Evolutionary conservation across 257 asterid species (phyloP), one percentile per base, ranked within the genome.

Genomic region (Buddleja alternifolia): DNA sequence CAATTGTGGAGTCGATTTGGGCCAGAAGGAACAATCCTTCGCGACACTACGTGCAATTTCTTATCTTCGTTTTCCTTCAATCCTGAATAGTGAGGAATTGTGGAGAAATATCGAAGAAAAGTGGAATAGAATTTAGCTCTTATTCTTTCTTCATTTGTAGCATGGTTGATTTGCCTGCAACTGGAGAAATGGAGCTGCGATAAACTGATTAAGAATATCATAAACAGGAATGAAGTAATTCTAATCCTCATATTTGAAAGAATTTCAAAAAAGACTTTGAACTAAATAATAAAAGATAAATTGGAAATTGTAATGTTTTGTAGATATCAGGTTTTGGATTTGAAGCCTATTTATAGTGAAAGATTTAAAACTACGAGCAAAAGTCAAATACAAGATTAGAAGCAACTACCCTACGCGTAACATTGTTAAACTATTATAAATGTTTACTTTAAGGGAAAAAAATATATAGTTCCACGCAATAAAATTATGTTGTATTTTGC

Each of bases 1-100:
- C 73, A 75, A 64, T 75, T 75, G 29, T 75, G 80, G 58, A 70
- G 73, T 2, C 73, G 76, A 64, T 75, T 75, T 0, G 76, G 80
- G 3, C 76, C 80, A 10, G 73, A 55, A 19, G 80, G 76, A 29
- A 75, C 80, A 17, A 70, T 24, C 69, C 76, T 75, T 32, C 59
- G 42, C 6, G 80, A 70, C 59, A 76, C 77, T 5, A 34, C 25
- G 14, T 76, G 72, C 15, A 75, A 9, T 23, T 70, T 66, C 65
- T 71, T 77, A 24, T 45, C 59, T 24, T 56, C 4, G 70, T 55
- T 41, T 21, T 56, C 64, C 42, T 62, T 46, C 66, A 17, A 53
- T 56, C 40, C 75, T 5, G 34, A 16, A 47, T 67, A 78, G n/a
- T 55, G 77, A 71, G 80, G 55, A 63, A 72, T 32, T 2, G 73